A percentile compares a stretch with the other conserved stretches of the same genome.
phyloP scores from a whole-genome alignment of 768 basidiomycete genomes.

The Lepiota venenata region DNA sequence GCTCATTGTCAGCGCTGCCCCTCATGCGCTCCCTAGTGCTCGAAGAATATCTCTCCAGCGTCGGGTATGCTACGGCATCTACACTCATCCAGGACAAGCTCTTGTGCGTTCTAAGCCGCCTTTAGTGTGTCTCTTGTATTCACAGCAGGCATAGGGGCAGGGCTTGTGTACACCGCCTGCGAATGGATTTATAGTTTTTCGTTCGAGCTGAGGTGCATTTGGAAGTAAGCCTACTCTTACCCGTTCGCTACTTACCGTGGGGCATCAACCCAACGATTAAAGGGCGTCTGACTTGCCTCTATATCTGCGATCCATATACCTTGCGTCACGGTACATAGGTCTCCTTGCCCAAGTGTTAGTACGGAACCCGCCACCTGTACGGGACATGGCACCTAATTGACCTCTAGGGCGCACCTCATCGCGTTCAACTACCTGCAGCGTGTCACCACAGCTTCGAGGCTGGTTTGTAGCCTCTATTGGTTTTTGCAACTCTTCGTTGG shows the following conservation, averaged over 20 bases:
- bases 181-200: constrained; percentile 8
- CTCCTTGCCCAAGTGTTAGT: constrained; percentile 7
- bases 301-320: constrained; percentile 4
- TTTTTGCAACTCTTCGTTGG: background rate
- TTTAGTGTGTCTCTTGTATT: background rate
- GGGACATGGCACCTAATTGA: background rate
- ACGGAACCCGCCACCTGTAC: background rate
- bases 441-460: background rate
- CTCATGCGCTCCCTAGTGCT: too few relatives aligned
- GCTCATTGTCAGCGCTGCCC: too few relatives aligned
- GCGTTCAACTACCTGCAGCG: constrained; percentile 1
- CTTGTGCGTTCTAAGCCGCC: background rate
- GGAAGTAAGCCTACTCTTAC: background rate
- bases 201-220: constrained; percentile 11
- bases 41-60: too few relatives aligned
- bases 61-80: too few relatives aligned
- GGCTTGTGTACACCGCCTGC: constrained; percentile 4
- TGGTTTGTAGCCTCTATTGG: background rate
- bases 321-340: constrained; percentile 2
- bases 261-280: background rate
- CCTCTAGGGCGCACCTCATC: background rate
- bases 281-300: background rate
- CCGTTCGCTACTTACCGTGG: too few relatives aligned
- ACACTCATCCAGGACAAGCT: background rate
- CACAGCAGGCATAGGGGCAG: constrained; percentile 2